Evolutionary conservation across 768 basidiomycete genomes (phyloP), one percentile per base, ranked within the genome.

Genomic region (Sporobolomyces pararoseus): DNA sequence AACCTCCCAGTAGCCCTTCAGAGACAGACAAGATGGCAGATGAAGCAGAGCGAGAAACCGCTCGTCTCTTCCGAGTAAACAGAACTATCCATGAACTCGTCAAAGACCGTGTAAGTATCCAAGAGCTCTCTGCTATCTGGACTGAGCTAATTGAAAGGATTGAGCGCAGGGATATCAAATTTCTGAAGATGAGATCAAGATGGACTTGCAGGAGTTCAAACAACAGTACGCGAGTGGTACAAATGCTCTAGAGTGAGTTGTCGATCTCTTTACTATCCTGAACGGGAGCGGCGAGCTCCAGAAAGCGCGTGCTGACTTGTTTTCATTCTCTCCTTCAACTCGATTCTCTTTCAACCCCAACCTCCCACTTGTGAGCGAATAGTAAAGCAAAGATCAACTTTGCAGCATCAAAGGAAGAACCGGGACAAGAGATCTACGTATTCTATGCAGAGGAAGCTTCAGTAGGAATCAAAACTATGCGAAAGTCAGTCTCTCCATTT

Each of bases 101-200:
- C 72, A 86, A 87, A 79, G 95, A 99, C 80, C 86, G 96, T 83
- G 96, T 97, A 71, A 81, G 82, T 76, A 23, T 13, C 54, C 7
- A 10, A 5, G 7, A 12, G 21, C 54, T 35, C 32, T 35, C 54
- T 55, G n/a, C n/a, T n/a, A n/a, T n/a, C n/a, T n/a, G n/a, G n/a
- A n/a, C n/a, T n/a, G n/a, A n/a, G n/a, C n/a, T n/a, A n/a, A n/a
- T n/a, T n/a, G n/a, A n/a, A n/a, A n/a, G n/a, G n/a, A n/a, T n/a
- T n/a, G n/a, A n/a, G n/a, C n/a, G n/a, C n/a, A 98, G 96, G 92
- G 91, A 58, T 99, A 90, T 81, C 85, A 86, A 79, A 91, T 99
- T 39, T 87, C 93, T 4, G 89, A 95, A 78, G 92, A 96, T 64
- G 96, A 98, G 84, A 88, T 95, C 52, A 83, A 88, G 76, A 88